phyloP scores from a whole-genome alignment of 2,329 filamentous ascomycete genomes.

The Hymenoscyphus fructigenus region DNA sequence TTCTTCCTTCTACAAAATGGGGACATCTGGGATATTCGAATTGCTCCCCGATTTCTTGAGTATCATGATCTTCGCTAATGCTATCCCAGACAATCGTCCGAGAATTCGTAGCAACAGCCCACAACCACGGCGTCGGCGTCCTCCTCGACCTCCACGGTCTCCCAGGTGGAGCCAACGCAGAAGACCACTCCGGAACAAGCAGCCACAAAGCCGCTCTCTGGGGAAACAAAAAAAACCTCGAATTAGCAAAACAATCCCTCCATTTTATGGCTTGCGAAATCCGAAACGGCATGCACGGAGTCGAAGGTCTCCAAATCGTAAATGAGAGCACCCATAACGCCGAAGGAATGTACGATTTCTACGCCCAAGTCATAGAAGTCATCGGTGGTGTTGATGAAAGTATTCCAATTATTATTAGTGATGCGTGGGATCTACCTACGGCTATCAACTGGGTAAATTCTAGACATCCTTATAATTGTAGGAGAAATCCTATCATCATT shows the following conservation, averaged over 20 bases:
- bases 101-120: conserved; percentile 45
- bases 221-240: conserved; percentile 43
- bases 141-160: conserved; percentile 59
- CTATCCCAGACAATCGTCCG: conserved; percentile 1
- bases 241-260: conserved; percentile 47
- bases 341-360: conserved; percentile 56
- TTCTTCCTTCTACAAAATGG: too few relatives aligned
- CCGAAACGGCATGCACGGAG: conserved; percentile 37
- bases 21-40: too few relatives aligned
- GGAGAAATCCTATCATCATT: conserved; percentile 50
- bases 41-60: neutral
- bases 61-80: neutral
- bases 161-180: conserved; percentile 56
- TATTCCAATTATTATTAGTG: conserved; percentile 57
- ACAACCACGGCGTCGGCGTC: conserved; percentile 50
- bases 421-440: conserved; percentile 53
- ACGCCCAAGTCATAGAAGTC: conserved; percentile 49
- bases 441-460: conserved; percentile 46
- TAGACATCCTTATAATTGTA: conserved; percentile 37
- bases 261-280: conserved; percentile 51
- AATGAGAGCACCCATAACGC: conserved; percentile 55
- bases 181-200: conserved; percentile 56
- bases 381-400: conserved; percentile 47
- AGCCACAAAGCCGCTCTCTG: conserved; percentile 52
- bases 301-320: conserved; percentile 56